Base-by-base conservation (phyloP, 371 early-diverging fungal species). In the Haplosporangium sp. region DNA sequence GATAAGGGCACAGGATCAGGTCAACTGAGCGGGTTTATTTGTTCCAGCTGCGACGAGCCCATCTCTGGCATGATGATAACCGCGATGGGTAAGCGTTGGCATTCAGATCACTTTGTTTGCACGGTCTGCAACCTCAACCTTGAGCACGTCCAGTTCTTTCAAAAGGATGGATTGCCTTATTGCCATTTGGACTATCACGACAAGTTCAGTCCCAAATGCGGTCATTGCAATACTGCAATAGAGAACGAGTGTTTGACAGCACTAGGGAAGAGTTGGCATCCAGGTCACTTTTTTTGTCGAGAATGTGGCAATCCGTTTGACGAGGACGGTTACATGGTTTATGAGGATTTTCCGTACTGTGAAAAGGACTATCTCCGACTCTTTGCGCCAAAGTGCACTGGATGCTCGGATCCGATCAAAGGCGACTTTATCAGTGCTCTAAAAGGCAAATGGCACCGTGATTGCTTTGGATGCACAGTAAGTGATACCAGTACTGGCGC, bases 241-340 rank as follows among this genome's bases (percentile, higher is more conserved):
- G 88, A 90, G 64, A 89, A 90, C 41, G 84, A 84, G 54, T 82
- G 82, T 37, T 83, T 93, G 37, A 83, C 81, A 6, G 94, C 94
- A 8, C 73, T 92, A 5, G 92, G 91, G 8, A 89, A 90, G 60
- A 81, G 74, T 7, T 94, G 90, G 83, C 94, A 94, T 67, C 84
- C 84, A 1, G 91, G 87, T 1, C 92, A 93, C 69, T 92, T 93
- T 72, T 93, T 94, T 68, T 94, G 94, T 71, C 88, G 88, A 21
- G 90, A 90, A 56, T 94, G 94, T 64, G 91, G 91, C 18, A 83
- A 82, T 46, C 87, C 87, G 1, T 89, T 91, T 74, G 85, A 81
- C 10, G 85, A 85, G 46, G 81, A 85, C 42, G 82, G 85, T 20
- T 92, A 92, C 55, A 83, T 91, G 83, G 93, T 92, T 14, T 86